Evolutionary conservation across 169 alveolate genomes (phyloP).

Genomic region (Eimeria acervulina): DNA sequence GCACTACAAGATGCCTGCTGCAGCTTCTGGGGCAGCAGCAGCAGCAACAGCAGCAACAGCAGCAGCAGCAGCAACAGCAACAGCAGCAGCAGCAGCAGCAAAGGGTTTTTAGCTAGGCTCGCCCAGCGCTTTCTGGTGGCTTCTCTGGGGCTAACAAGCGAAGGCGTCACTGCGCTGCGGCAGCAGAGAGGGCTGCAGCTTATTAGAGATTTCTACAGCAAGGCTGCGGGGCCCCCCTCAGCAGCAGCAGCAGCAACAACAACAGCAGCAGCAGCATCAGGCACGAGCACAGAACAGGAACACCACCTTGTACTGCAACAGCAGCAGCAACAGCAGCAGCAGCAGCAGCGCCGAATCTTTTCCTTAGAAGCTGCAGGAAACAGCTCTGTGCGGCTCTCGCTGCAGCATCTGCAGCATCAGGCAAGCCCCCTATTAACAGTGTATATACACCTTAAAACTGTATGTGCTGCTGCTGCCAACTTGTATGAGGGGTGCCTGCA

Average conservation of each 20-base stretch:
- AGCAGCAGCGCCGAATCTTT: background rate
- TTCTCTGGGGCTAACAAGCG: background rate
- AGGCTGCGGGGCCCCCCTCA: background rate
- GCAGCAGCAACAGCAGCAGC: slow-evolving; percentile 24
- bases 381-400: slow-evolving; percentile 5
- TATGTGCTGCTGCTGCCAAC: background rate
- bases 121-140: slow-evolving; percentile 31
- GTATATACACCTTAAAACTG: background rate
- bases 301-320: slow-evolving; percentile 16
- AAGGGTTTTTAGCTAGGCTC: background rate
- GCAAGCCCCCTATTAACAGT: background rate
- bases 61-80: slow-evolving; percentile 69
- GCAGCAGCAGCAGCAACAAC: slow-evolving; percentile 10
- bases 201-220: background rate
- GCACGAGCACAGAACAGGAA: background rate
- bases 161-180: background rate
- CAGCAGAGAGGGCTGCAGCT: background rate
- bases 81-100: slow-evolving; percentile 76
- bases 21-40: too few relatives aligned
- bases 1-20: slow-evolving; percentile 49
- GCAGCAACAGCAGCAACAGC: slow-evolving; percentile 37
- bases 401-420: slow-evolving; percentile 66
- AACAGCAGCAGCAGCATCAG: too few relatives aligned
- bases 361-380: background rate
- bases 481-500: background rate